Percentiles rank a stretch among this genome's conserved stretches.
phyloP scores from a whole-genome alignment of 2,329 filamentous ascomycete species.

The Ophiocordyceps camponoti-leonardi region DNA sequence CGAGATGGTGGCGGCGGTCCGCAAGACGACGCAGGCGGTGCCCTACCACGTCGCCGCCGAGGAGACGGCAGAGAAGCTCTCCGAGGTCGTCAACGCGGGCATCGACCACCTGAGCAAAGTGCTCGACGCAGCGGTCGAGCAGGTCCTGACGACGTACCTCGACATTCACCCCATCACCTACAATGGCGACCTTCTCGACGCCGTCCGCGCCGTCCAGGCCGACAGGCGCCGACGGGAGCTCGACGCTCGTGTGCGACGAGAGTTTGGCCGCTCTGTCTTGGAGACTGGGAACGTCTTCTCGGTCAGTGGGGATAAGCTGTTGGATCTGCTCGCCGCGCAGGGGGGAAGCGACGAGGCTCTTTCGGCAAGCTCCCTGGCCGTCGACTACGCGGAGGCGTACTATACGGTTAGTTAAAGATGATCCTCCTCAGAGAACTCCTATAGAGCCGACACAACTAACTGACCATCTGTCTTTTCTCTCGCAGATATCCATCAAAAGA shows the following conservation, averaged over 20 bases:
- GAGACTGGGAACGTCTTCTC: neutral
- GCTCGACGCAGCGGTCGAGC: conserved; percentile 21
- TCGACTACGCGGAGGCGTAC: conserved; percentile 22
- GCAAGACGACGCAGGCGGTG: conserved; percentile 1
- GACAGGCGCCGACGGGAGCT: conserved; percentile 2
- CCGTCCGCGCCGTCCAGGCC: conserved; percentile 13
- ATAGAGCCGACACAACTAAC: no score
- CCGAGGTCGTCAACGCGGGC: conserved; percentile 5
- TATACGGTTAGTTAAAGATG: conserved; percentile 22
- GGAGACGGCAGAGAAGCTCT: conserved; percentile 4
- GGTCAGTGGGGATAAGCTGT: neutral
- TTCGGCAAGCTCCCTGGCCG: conserved; percentile 1
- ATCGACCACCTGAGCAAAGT: conserved; percentile 6
- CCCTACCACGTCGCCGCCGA: conserved; percentile 5
- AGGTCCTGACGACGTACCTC: conserved; percentile 26
- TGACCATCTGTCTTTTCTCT: no score
- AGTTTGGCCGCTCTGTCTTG: conserved; percentile 1
- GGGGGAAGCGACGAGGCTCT: neutral
- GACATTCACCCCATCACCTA: conserved; percentile 34
- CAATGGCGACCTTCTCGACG: conserved; percentile 26
- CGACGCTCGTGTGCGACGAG: neutral
- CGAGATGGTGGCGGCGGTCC: conserved; percentile 3
- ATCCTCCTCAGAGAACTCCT: no score
- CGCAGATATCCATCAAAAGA: conserved; percentile 7
- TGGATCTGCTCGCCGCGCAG: neutral